These are phyloP conservation scores for Suillus variegatus DNA, from an alignment of 768 basidiomycete genomes.

Conservation along the genomic window DNA sequence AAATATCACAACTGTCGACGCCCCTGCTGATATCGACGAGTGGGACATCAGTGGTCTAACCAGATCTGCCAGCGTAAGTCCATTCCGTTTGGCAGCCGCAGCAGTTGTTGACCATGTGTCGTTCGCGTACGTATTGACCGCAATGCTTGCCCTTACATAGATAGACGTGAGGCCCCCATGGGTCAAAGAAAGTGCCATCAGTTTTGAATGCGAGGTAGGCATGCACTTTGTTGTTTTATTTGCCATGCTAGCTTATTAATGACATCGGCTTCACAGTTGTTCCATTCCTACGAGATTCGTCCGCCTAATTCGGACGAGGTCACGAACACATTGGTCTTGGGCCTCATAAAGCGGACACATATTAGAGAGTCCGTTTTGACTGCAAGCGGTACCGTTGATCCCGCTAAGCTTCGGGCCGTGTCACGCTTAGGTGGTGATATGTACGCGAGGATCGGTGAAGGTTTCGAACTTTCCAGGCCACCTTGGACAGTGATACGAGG, in stretches of 20 bases:
- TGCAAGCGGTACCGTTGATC: slow-evolving; percentile 45
- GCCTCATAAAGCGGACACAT: slow-evolving; percentile 56
- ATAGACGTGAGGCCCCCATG: slow-evolving; percentile 49
- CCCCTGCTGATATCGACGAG: slow-evolving; percentile 53
- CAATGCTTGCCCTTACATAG: slow-evolving; percentile 31
- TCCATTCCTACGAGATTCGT: slow-evolving; percentile 50
- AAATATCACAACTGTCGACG: slow-evolving; percentile 56
- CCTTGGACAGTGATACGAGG: slow-evolving; percentile 35
- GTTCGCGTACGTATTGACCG: slow-evolving; percentile 9
- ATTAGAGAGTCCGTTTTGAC: slow-evolving; percentile 50
- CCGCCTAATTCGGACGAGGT: slow-evolving; percentile 36
- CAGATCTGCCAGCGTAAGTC: slow-evolving; percentile 51
- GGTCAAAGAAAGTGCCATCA: slow-evolving; percentile 58
- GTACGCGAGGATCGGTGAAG: slow-evolving; percentile 50
- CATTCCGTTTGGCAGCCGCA: slow-evolving; percentile 6
- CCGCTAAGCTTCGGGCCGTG: slow-evolving; percentile 47
- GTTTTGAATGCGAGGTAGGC: slow-evolving; percentile 62
- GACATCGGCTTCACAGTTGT: slow-evolving; percentile 41
- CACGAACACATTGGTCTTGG: slow-evolving; percentile 50
- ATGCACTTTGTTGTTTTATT: slow-evolving; percentile 20
- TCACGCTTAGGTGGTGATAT: slow-evolving; percentile 56
- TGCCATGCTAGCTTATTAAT: slow-evolving; percentile 16
- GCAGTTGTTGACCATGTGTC: slow-evolving; percentile 13
- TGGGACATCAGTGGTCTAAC: slow-evolving; percentile 65
- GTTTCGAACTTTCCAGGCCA: slow-evolving; percentile 46